These are phyloP conservation scores for Colletotrichum sp. DNA, from an alignment of 2,329 filamentous ascomycete species.

Conservation along the genomic window DNA sequence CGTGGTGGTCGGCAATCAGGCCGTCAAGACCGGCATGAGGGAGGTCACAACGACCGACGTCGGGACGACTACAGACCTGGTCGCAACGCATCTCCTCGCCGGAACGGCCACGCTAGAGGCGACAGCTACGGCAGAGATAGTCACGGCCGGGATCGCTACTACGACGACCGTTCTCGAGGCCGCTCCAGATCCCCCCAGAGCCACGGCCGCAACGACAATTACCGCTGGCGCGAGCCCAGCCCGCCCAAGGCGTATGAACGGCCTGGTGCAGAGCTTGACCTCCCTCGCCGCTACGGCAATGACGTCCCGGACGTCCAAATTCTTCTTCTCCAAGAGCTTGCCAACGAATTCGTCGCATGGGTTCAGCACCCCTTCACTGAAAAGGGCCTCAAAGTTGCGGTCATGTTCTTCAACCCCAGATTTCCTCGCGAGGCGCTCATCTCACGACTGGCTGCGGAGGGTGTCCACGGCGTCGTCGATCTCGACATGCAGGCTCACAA, in stretches of 20 bases:
- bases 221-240: conserved; percentile 74
- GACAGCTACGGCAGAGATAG: conserved; percentile 66
- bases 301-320: conserved; percentile 92
- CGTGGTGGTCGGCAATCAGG: conserved; percentile 44
- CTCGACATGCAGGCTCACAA: conserved; percentile 74
- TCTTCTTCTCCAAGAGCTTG: conserved; percentile 78
- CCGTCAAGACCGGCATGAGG: conserved; percentile 54
- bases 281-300: conserved; percentile 74
- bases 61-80: conserved; percentile 71
- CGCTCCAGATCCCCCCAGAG: conserved; percentile 73
- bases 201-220: conserved; percentile 52
- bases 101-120: conserved; percentile 40
- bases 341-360: conserved; percentile 81
- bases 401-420: conserved; percentile 79
- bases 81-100: conserved; percentile 63
- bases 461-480: conserved; percentile 83
- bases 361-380: conserved; percentile 78
- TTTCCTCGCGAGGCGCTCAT: conserved; percentile 75
- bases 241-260: conserved; percentile 49
- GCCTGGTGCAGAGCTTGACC: conserved; percentile 67
- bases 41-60: conserved; percentile 39
- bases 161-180: conserved; percentile 53
- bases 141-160: conserved; percentile 50
- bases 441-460: conserved; percentile 84
- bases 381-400: conserved; percentile 75